Conservation (phyloP, 2,329 filamentous ascomycete genomes). For the Aspergillus neotritici region DNA sequence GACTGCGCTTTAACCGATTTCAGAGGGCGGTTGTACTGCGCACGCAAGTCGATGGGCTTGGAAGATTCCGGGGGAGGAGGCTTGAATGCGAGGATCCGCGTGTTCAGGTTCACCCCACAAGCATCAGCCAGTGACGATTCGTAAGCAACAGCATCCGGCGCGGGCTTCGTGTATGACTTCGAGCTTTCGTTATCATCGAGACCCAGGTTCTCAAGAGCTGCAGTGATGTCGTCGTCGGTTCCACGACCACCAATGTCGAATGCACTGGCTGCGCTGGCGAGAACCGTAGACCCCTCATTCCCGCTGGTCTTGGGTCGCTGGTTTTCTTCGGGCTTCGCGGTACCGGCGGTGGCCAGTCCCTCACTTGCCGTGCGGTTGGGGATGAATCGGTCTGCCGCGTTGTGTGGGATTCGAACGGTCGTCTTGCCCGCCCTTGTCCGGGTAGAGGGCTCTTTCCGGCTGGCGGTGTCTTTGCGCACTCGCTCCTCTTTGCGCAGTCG, state of each 20-base stretch:
- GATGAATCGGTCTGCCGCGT: conserved; percentile 87
- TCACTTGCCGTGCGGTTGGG: conserved; percentile 89
- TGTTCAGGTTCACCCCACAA: conserved; percentile 88
- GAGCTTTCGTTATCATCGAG: conserved; percentile 67
- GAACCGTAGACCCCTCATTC: conserved; percentile 65
- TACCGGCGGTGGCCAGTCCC: conserved; percentile 72
- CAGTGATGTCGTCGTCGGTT: conserved; percentile 67
- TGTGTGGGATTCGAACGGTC: conserved; percentile 61
- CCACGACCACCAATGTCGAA: conserved; percentile 58
- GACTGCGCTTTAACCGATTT: conserved; percentile 68
- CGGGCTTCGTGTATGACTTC: conserved; percentile 66
- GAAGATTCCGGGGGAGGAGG: conserved; percentile 95
- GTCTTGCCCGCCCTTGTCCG: conserved; percentile 59
- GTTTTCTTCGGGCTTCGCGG: conserved; percentile 77
- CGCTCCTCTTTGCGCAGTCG: conserved; percentile 40
- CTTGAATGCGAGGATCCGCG: conserved; percentile 96
- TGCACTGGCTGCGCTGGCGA: conserved; percentile 66
- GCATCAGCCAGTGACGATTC: conserved; percentile 85
- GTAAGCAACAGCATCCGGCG: conserved; percentile 83
- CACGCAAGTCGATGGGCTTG: conserved; percentile 93
- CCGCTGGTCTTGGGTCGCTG: conserved; percentile 66
- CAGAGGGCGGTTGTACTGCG: conserved; percentile 95
- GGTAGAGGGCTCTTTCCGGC: conserved; percentile 43
- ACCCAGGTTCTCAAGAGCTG: conserved; percentile 72
- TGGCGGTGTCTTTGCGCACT: not conserved